phyloP scores from a whole-genome alignment of 768 basidiomycete species.

The Boletus rubescentipes region DNA sequence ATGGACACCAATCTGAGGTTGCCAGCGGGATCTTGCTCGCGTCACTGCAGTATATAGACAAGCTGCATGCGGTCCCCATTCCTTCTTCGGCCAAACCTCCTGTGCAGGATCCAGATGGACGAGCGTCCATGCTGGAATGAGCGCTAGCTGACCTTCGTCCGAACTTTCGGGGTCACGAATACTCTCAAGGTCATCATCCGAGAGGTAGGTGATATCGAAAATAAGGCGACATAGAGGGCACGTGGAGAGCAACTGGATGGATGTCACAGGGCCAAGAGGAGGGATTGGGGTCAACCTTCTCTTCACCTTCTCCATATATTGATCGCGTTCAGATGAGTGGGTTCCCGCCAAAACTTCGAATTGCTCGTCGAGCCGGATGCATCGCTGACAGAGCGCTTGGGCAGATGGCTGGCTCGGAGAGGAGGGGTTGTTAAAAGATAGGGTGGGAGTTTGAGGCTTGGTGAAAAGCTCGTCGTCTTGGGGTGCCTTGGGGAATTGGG shows the following conservation, averaged over 20 bases:
- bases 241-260: not conserved
- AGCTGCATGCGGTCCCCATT: not conserved
- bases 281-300: not conserved
- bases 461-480: not conserved
- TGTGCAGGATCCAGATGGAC: not conserved
- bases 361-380: not conserved
- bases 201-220: not conserved
- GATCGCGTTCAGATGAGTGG: not conserved
- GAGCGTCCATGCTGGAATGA: not conserved
- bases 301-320: not conserved
- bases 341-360: not conserved
- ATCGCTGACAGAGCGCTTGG: not conserved
- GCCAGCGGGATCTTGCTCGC: constrained; percentile 1
- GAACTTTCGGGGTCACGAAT: not conserved
- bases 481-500: not conserved
- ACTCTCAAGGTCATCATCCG: not conserved
- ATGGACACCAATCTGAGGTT: constrained; percentile 3
- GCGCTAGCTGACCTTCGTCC: not conserved
- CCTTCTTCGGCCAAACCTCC: not conserved
- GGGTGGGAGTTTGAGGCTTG: not conserved
- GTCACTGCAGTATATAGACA: not conserved
- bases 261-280: not conserved
- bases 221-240: not conserved
- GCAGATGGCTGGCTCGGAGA: not conserved
- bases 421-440: not conserved